Evolutionary conservation across 176 grass and related monocot species (phyloP), one percentile per base, ranked within the genome.

Genomic region (Pontederia paniculata): DNA sequence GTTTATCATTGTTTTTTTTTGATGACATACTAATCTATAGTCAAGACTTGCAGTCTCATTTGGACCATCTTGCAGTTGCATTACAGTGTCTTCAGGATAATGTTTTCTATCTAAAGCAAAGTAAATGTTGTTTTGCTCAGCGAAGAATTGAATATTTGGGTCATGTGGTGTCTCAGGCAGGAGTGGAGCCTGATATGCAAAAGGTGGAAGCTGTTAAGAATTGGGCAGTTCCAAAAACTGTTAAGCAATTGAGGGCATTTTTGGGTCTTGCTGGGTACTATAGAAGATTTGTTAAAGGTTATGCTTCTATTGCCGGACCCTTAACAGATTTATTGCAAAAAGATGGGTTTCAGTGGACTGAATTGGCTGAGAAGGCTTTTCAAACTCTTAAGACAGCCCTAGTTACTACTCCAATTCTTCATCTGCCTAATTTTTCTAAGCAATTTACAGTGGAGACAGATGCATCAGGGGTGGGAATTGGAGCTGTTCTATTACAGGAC

Each of bases 11-110:
- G 25, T 31, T 31, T 31, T 31, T 5, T 47, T 66, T n/a, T n/a
- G 59, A 63, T 44, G 59, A 63, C 42, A 66, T 66, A 5, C 19
- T 66, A 17, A 20, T 66, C 1, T 66, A 49, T 50, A 49, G 42
- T 44, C 11, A 9, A 1, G n/a, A 28, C 44, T 1, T 9, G 16
- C 1, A 23, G 1, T 1, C 17, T 3, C 60, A 63, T 44, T 5
- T 1, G 23, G 2, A 45, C 3, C 60, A 63, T 63, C 15, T 63
- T 2, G 1, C 16, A 2, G 1, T n/a, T 10, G 9, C n/a, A 2
- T 44, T 63, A 31, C 23, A 45, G 8, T 42, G 17, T 45, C 8
- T 42, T 1, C 3, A 2, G 11, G 16, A 12, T 42, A 63, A 63
- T 31, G 1, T 5, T 31, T 31, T 31, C 5, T 31, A 31, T 31